Percentiles rank a stretch among this genome's conserved stretches.
Conservation (phyloP, 305 asterid genomes). For the Nicotiana rustica region DNA sequence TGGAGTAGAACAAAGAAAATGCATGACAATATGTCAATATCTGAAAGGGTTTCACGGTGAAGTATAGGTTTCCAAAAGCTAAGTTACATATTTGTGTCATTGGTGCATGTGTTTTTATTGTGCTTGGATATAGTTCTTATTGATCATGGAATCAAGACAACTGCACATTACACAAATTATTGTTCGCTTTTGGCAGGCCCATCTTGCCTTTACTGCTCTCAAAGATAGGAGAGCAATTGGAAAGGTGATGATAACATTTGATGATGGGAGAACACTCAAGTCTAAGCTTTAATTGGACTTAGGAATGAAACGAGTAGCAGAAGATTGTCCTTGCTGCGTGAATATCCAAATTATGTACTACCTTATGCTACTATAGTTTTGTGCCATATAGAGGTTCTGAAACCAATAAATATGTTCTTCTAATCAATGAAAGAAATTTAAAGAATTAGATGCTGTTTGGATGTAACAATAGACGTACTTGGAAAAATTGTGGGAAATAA, state of each 20-base stretch:
- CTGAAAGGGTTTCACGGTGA: background rate
- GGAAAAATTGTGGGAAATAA: background rate
- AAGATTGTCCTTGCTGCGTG: slow-evolving; percentile 7
- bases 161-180: slow-evolving; percentile 1
- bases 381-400: background rate
- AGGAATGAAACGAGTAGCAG: background rate
- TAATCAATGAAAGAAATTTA: background rate
- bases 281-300: slow-evolving; percentile 59
- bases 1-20: background rate
- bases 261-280: slow-evolving; percentile 49
- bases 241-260: slow-evolving; percentile 81
- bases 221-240: slow-evolving; percentile 91
- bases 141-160: background rate
- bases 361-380: background rate
- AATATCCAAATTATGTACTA: background rate
- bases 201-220: slow-evolving; percentile 82
- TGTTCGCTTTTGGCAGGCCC: slow-evolving; percentile 60
- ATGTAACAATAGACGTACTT: background rate
- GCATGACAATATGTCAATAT: background rate
- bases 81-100: background rate
- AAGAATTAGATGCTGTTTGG: background rate
- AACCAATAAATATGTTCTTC: background rate
- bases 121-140: background rate
- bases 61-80: slow-evolving; percentile 1
- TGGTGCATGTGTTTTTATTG: background rate